Evolutionary conservation across 1,284 basidiomycete genomes (phyloP).

Genomic region (Thelephora terrestris): DNA sequence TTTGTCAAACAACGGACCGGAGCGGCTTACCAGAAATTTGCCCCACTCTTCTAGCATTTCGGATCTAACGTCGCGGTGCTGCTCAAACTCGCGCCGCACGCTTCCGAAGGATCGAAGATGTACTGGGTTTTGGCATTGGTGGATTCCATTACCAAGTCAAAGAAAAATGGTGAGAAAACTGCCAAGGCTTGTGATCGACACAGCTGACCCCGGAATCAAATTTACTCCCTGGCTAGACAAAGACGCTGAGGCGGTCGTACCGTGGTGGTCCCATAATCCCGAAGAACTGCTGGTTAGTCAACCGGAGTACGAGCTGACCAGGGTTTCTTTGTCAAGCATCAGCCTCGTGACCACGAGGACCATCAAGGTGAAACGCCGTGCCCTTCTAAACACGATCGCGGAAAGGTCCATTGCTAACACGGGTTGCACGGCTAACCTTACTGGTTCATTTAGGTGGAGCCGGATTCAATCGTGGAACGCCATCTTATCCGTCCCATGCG

Average conservation of each 20-base stretch:
- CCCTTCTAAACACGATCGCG: neutral
- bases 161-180: conserved; percentile 37
- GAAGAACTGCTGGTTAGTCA: conserved; percentile 36
- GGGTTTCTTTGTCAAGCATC: conserved; percentile 70
- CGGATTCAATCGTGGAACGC: conserved; percentile 53
- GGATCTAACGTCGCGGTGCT: conserved; percentile 66
- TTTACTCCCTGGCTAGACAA: conserved; percentile 36
- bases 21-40: neutral
- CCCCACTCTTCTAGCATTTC: conserved; percentile 57
- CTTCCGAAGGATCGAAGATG: conserved; percentile 37
- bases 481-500: conserved; percentile 58
- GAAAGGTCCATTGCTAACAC: neutral
- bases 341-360: conserved; percentile 61
- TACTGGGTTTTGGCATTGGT: conserved; percentile 77
- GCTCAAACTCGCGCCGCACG: conserved; percentile 56
- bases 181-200: neutral
- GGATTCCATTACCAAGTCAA: conserved; percentile 47
- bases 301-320: conserved; percentile 60
- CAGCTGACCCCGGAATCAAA: neutral
- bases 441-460: conserved; percentile 46
- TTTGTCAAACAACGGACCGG: neutral
- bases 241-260: conserved; percentile 51
- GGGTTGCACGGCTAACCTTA: too few relatives aligned
- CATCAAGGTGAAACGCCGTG: conserved; percentile 52
- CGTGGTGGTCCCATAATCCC: conserved; percentile 63